phyloP scores from a whole-genome alignment of 176 grass and related monocot genomes.

The Musa acuminata region DNA sequence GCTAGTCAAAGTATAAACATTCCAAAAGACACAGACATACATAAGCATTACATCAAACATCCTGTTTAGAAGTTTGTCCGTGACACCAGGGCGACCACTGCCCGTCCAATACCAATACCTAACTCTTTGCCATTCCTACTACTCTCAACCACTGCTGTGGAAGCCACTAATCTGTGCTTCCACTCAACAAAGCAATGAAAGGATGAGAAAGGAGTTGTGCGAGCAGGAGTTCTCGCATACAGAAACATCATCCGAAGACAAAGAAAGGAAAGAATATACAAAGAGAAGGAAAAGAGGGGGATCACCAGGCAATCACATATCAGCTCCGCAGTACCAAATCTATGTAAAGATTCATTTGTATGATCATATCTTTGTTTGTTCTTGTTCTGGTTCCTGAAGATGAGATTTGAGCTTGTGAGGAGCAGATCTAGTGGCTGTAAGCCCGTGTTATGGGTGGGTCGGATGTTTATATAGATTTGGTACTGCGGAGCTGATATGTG shows the following conservation, averaged over 20 bases:
- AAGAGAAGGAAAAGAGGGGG: conserved; percentile 42
- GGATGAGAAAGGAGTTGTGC: background rate
- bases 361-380: no score
- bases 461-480: no score
- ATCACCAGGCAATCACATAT: conserved; percentile 27
- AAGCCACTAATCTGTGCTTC: conserved; percentile 33
- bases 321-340: conserved; percentile 56
- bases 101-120: conserved; percentile 2
- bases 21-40: no score
- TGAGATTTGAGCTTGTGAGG: no score
- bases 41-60: no score
- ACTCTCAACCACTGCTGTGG: conserved; percentile 7
- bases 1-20: no score
- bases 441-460: no score
- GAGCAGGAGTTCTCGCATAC: conserved; percentile 4
- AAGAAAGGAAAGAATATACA: conserved; percentile 43
- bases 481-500: no score
- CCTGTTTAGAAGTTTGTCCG: no score
- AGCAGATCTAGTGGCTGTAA: no score
- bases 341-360: conserved; percentile 27
- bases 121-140: conserved; percentile 14
- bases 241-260: conserved; percentile 4
- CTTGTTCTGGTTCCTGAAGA: no score
- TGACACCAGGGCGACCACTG: background rate
- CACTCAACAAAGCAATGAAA: conserved; percentile 32